Evolutionary conservation across 371 early-diverging fungal species (phyloP), one percentile per base, ranked within the genome.

Genomic region (Lichtheimia ramosa): DNA sequence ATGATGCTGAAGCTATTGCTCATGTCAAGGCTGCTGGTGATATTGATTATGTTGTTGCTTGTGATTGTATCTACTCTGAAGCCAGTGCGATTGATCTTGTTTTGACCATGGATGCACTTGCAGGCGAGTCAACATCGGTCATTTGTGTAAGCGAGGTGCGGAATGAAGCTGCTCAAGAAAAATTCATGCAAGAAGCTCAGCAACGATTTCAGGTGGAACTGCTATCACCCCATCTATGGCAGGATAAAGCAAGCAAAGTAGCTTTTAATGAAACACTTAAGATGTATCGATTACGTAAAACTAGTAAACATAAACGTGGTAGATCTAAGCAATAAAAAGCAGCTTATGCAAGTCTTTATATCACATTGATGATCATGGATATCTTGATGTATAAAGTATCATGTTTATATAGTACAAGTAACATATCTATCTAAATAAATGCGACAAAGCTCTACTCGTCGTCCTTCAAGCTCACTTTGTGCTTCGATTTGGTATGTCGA

Each of bases 31-130:
- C 59, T 3, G 61, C 59, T 1, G 75, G 71, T 2, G 61, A 62
- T n/a, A 77, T 77, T 61, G 83, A 83, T 55, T 77, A 79, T 53
- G 59, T 83, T 4, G 61, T 83, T 4, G 83, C 83, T 0, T 77
- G 78, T 50, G 83, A 83, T 59, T 83, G 83, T 53, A 80, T 83
- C 48, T 83, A 83, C 54, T 83, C 83, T 10, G 83, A 83, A 56
- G 79, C 81, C 16, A 79, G 79, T 54, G 77, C 79, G 3, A 53
- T 74, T 23, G 83, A 77, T 55, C 58, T 83, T 18, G 83, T 77
- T 4, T 62, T 67, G 24, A 80, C 79, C 6, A 75, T 83, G 79
- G 73, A 73, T 5, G 58, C 66, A 16, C 51, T 80, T 10, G 60
- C 73, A 2, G 61, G 40, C 8, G 63, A 68, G n/a, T 60, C 63